phyloP scores from a whole-genome alignment of 1,139 yeast species.

The Magnusiomyces sp. region DNA sequence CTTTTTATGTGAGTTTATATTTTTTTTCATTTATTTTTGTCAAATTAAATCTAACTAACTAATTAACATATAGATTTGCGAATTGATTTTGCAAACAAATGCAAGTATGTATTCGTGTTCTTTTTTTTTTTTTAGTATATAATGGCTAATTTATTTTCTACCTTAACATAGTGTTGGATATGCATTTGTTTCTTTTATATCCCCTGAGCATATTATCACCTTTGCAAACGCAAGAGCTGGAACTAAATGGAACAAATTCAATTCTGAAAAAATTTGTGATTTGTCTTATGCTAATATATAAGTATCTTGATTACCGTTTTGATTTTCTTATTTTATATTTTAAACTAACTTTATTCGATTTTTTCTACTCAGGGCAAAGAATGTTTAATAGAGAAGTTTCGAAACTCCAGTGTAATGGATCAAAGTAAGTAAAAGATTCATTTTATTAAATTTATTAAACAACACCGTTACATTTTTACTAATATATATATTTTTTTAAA shows the following conservation, averaged over 20 bases:
- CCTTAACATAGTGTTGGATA: conserved; percentile 37
- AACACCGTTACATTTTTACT: too few relatives aligned
- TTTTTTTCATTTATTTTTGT: not conserved
- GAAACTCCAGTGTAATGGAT: conserved; percentile 43
- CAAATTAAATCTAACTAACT: not conserved
- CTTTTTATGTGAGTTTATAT: conserved; percentile 38
- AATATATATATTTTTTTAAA: too few relatives aligned
- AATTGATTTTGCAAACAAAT: conserved; percentile 42
- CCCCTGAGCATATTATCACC: conserved; percentile 37
- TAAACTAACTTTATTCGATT: conserved; percentile 10
- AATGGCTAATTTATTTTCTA: not conserved
- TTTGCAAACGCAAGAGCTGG: conserved; percentile 41
- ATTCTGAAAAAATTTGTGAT: conserved; percentile 43
- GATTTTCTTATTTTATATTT: not conserved
- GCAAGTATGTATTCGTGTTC: conserved; percentile 30
- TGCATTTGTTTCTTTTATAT: conserved; percentile 42
- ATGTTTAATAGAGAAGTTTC: conserved; percentile 39
- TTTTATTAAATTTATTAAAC: too few relatives aligned
- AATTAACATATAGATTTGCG: conserved; percentile 32
- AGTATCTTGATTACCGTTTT: conserved; percentile 13
- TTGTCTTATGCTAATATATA: conserved; percentile 42
- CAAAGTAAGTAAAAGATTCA: conserved; percentile 27
- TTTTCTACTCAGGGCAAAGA: conserved; percentile 37
- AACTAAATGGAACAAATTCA: conserved; percentile 39
- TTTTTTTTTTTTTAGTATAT: too few relatives aligned